Evolutionary conservation across 2,329 filamentous ascomycete genomes (phyloP), one percentile per base, ranked within the genome.

Genomic region (Apiospora kogelbergensis): DNA sequence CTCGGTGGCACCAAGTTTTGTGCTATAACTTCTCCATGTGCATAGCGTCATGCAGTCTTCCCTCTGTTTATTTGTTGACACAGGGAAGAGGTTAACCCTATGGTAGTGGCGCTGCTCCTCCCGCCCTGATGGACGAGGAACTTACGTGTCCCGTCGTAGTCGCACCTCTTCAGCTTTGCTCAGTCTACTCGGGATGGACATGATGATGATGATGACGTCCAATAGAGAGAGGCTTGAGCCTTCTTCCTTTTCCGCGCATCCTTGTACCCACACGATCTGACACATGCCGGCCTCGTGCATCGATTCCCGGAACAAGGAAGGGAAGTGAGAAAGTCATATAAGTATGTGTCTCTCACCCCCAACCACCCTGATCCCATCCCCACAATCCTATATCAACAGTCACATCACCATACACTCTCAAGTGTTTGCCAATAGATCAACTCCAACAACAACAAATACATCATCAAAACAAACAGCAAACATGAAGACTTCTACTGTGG

Each of bases 401-500:
- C n/a, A 22, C 37, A 17, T 24, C 63, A 65, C 6, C 33, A 65
- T 17, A 65, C 40, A 65, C 63, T 17, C 24, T n/a, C 6, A 65
- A 64, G 41, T 30, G 37, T 44, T 24, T 41, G 37, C 63, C 6
- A 33, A 3, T 13, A 24, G 9, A 20, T 3, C 26, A 26, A 65
- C 11, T 9, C 26, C 41, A 26, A 42, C 37, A 15, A 42, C 48
- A 33, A 64, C n/a, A n/a, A 40, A 15, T 24, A 64, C 20, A 22
- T 6, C 20, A 13, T 22, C 37, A 2, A 6, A 42, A 33, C 57
- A 37, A 63, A n/a, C 57, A 11, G 41, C 10, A 53, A 74, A 71
- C 33, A 82, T 82, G 80, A 82, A 79, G 72, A 70, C 72, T 33
- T 74, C 74, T 44, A 69, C 72, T 7, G 44, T 79, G 48, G 53